Conservation (phyloP, 805 yeast species). For the Schwanniomyces yamadae region DNA sequence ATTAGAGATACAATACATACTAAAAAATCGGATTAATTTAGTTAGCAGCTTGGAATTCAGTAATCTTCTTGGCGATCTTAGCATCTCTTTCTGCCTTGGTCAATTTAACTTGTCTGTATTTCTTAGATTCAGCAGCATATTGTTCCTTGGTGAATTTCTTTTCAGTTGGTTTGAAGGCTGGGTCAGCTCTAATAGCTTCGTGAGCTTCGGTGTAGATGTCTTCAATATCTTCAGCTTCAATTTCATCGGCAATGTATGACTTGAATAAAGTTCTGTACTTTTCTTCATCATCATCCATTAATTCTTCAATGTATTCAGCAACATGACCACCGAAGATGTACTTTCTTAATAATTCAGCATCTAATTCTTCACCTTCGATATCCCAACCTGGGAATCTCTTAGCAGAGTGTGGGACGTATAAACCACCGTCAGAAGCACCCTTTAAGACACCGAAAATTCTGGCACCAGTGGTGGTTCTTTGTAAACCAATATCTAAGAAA, state of each 20-base stretch:
- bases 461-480: constrained; percentile 99
- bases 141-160: constrained; percentile 95
- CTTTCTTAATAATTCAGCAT: constrained; percentile 94
- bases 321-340: constrained; percentile 99
- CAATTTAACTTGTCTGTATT: constrained; percentile 85
- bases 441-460: constrained; percentile 98
- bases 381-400: constrained; percentile 99
- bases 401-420: constrained; percentile 98
- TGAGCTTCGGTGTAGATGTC: constrained; percentile 94
- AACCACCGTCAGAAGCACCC: constrained; percentile 99
- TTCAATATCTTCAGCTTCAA: constrained; percentile 96
- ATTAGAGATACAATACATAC: not conserved
- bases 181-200: constrained; percentile 94
- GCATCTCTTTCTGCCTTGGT: constrained; percentile 90
- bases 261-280: constrained; percentile 95
- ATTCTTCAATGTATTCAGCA: constrained; percentile 99
- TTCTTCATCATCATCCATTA: constrained; percentile 99
- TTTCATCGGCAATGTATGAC: constrained; percentile 93
- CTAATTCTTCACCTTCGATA: constrained; percentile 96
- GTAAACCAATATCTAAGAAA: constrained; percentile 97
- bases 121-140: constrained; percentile 95
- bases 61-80: constrained; percentile 89
- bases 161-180: constrained; percentile 83
- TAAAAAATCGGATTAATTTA: constrained; percentile 15
- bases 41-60: constrained; percentile 70